Base-by-base conservation (phyloP, 192 early-diverging fungal genomes). In the Spinellus fusiger region DNA sequence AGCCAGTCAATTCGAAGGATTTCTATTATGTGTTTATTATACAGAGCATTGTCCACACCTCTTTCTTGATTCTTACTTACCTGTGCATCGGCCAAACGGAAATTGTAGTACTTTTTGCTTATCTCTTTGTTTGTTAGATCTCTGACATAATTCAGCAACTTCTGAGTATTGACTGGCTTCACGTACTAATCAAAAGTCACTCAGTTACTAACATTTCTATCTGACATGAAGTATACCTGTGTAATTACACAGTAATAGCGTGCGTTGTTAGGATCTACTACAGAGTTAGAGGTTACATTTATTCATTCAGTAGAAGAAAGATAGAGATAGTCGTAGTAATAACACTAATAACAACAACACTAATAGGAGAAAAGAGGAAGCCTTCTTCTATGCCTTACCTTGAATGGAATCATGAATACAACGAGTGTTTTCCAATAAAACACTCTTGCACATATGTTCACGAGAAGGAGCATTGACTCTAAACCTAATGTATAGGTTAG, bases 381-480 rank as follows among this genome's bases (percentile, higher is more conserved):
- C n/a, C n/a, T n/a, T 49, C 53, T 65, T 44, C 8, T 12, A 26
- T 13, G 49, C 46, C 31, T 59, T 64, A 62, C 73, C 70, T 31
- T 73, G 61, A 48, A 66, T 77, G 7, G 62, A 64, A 60, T 74
- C 74, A 59, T 84, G 78, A 0, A 74, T 70, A 58, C 71, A 89
- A 9, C 86, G 82, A 26, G 92, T 97, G 77, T 97, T 97, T 68
- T 94, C 92, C 56, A 97, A 80, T 6, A 95, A 71, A 0, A 97
- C 74, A 4, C 86, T 84, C 63, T 97, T 97, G 80, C 95, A 97
- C 48, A 97, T 75, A 53, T 96, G 93, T 25, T 74, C 77, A 5
- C 77, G 72, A 10, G 86, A 86, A 4, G 93, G 93, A 5, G 86
- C 90, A 1, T 49, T 34, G 55, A 91, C 69, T 28, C 82, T 69